Percentiles rank a stretch among this genome's conserved stretches.
Evolutionary conservation across 2,329 filamentous ascomycete genomes (phyloP).

Genomic region (Exophiala spinifera): DNA sequence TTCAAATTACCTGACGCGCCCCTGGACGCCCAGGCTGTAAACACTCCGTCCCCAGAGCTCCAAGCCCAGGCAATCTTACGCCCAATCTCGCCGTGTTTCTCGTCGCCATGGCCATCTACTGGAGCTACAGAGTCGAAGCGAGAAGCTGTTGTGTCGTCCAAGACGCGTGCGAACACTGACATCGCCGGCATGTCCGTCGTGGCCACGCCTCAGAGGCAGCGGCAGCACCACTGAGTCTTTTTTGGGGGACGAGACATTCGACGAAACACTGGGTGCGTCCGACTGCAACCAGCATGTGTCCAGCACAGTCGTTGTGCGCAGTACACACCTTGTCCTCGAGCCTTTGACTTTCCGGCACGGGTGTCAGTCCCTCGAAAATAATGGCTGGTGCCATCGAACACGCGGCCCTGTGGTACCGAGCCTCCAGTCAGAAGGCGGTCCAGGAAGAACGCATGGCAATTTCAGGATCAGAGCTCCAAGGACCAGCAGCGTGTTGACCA

Average conservation of each 20-base stretch:
- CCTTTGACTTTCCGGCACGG: background rate
- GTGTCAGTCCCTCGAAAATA: too few species aligned
- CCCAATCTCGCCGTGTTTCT: constrained; percentile 17
- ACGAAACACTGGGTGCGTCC: constrained; percentile 17
- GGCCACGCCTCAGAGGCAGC: background rate
- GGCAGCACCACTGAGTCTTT: background rate
- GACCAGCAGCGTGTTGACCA: constrained; percentile 16
- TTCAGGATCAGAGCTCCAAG: constrained; percentile 19
- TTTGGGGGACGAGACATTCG: constrained; percentile 8
- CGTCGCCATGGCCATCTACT: constrained; percentile 8
- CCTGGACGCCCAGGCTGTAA: background rate
- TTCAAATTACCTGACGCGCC: constrained; percentile 13
- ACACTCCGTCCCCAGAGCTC: background rate
- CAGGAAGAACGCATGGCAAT: constrained; percentile 13
- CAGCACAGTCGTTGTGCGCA: background rate
- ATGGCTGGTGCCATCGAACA: too few species aligned
- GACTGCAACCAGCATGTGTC: constrained; percentile 1
- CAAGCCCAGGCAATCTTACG: constrained; percentile 16
- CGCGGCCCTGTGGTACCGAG: constrained; percentile 10
- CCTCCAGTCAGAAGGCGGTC: constrained; percentile 9
- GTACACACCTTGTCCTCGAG: too few species aligned
- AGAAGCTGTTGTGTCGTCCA: too few species aligned
- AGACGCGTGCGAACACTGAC: too few species aligned
- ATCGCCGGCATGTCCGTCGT: background rate
- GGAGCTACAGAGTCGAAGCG: background rate